Evolutionary conservation across 2,329 filamentous ascomycete genomes (phyloP).

Genomic region (Tympanopsis confertula): DNA sequence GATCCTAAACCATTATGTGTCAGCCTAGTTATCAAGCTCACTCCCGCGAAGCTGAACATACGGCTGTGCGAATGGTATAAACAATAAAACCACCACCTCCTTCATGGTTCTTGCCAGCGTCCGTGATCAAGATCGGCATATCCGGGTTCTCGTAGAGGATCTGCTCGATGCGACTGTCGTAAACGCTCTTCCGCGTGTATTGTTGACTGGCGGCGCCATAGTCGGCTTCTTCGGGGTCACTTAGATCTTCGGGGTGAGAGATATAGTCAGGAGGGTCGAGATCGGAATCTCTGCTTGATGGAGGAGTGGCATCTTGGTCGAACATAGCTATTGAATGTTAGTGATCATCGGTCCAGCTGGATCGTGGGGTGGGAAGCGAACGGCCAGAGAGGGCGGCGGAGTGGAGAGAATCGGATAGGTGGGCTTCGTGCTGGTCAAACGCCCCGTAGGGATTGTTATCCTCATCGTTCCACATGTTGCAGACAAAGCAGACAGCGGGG

Average conservation of each 20-base stretch:
- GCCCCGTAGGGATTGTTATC: slow-evolving; percentile 61
- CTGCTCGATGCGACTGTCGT: slow-evolving; percentile 92
- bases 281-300: background rate
- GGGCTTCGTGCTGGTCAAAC: slow-evolving; percentile 47
- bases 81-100: slow-evolving; percentile 89
- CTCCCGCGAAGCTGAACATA: slow-evolving; percentile 28
- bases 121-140: slow-evolving; percentile 79
- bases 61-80: slow-evolving; percentile 90
- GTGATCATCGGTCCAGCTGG: background rate
- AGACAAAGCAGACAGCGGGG: background rate
- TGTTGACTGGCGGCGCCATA: slow-evolving; percentile 1
- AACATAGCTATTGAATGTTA: background rate
- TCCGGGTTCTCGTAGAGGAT: slow-evolving; percentile 92
- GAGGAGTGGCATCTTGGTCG: background rate
- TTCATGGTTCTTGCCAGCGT: slow-evolving; percentile 90
- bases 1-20: slow-evolving; percentile 45
- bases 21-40: slow-evolving; percentile 3
- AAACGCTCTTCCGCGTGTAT: slow-evolving; percentile 38
- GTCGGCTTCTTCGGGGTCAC: background rate
- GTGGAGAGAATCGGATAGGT: slow-evolving; percentile 28
- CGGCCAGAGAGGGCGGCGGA: slow-evolving; percentile 22
- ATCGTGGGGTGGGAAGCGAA: slow-evolving; percentile 7
- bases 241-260: background rate
- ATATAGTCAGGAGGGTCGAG: background rate
- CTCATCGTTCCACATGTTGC: slow-evolving; percentile 58